Evolutionary conservation across 257 asterid species (phyloP), one percentile per base, ranked within the genome.

Genomic region (Scutellaria barbata): DNA sequence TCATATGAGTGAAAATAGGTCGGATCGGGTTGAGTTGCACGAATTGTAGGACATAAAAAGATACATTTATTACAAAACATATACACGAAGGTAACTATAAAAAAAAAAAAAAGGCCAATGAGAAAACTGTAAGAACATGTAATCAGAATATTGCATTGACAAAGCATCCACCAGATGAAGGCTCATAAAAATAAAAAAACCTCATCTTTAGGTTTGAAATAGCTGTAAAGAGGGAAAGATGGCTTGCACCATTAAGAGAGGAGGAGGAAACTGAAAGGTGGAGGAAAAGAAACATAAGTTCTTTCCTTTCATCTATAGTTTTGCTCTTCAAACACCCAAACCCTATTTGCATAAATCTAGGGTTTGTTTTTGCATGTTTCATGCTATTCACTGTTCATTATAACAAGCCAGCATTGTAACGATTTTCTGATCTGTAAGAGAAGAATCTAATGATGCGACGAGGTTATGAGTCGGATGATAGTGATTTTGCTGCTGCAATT

Each of bases 401-500:
- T 8, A 22, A 37, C 35, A 20, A n/a, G 35, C 35, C 3, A 30
- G 25, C 25, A 22, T 1, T 22, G 25, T 22, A 22, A 22, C 25
- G 14, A 1, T 8, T 53, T 53, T 7, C 59, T 8, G 5, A 22
- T 9, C n/a, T 12, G 35, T 11, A 4, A 56, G 37, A 1, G 0
- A 5, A 35, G 51, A 46, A n/a, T 33, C 39, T 37, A 40, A 71
- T 58, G 69, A 77, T 75, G 81, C 42, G 72, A 66, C 69, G 48
- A 14, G 63, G 71, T 70, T 79, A 80, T 61, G 89, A 79, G 6
- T 62, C 71, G 1, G 83, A 77, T 8, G 89, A 83, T 35, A 54
- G 42, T 39, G 84, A 79, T 14, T 80, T 81, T 70, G 89, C 87
- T 20, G 65, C 86, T 5, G 89, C 92, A 50, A 30, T 89, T 65